Percentiles rank a stretch among this genome's conserved stretches.
Conservation (phyloP, 441 rosid species). For the Gossypium schwendimanii region DNA sequence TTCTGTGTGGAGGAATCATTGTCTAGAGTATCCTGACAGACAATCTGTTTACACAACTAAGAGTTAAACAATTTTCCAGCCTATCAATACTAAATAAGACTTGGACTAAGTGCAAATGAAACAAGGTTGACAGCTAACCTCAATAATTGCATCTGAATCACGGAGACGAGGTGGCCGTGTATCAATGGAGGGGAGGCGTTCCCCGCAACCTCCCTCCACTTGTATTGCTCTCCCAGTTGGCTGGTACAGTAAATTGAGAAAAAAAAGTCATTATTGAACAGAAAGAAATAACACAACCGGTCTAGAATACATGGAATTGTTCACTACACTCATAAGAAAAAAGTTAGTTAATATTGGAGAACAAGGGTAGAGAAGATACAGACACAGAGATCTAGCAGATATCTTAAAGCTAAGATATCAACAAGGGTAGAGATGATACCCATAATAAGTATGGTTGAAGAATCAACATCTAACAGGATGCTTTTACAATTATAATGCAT, state of each 20-base stretch:
- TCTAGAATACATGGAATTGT: background rate
- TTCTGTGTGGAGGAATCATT: slow-evolving; percentile 48
- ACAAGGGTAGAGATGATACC: background rate
- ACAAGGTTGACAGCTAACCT: slow-evolving; percentile 40
- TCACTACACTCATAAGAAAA: background rate
- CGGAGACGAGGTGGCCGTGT: slow-evolving; percentile 81
- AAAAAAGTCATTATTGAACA: slow-evolving; percentile 7
- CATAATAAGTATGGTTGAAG: background rate
- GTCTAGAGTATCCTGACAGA: slow-evolving; percentile 58
- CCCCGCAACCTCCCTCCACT: slow-evolving; percentile 84
- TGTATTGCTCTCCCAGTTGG: slow-evolving; percentile 97
- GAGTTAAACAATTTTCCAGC: slow-evolving; percentile 22
- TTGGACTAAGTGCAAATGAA: slow-evolving; percentile 13
- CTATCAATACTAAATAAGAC: slow-evolving; percentile 7
- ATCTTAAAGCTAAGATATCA: background rate
- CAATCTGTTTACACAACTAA: slow-evolving; percentile 55
- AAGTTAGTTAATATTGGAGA: background rate
- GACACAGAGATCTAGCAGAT: background rate
- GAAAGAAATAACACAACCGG: background rate
- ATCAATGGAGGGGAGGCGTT: slow-evolving; percentile 83
- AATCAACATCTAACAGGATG: background rate
- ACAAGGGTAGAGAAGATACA: background rate
- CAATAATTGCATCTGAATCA: slow-evolving; percentile 91
- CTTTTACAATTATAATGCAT: background rate
- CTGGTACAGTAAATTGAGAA: slow-evolving; percentile 28